These are phyloP conservation scores for Diaporthe amygdali DNA, from an alignment of 2,329 filamentous ascomycete species.

Conservation along the genomic window DNA sequence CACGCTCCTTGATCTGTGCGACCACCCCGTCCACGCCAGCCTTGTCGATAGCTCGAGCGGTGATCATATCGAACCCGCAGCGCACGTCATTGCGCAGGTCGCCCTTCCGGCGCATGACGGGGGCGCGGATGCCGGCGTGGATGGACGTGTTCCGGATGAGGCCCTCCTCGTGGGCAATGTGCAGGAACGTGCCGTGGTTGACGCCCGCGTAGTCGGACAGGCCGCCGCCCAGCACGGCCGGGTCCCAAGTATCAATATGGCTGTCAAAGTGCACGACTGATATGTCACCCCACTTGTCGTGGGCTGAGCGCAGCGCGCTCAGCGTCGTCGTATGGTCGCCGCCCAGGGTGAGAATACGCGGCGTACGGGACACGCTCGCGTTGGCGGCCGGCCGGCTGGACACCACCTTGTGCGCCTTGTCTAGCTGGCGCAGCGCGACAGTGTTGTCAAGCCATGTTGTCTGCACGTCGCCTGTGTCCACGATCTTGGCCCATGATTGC, in stretches of 20 bases:
- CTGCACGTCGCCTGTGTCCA: conserved; percentile 82
- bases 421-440: conserved; percentile 76
- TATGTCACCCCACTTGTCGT: conserved; percentile 61
- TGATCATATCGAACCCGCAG: conserved; percentile 64
- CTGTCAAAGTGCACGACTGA: conserved; percentile 70
- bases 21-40: conserved; percentile 70
- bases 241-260: conserved; percentile 77
- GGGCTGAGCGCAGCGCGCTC: conserved; percentile 64
- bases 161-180: conserved; percentile 65
- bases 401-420: conserved; percentile 62
- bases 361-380: conserved; percentile 45
- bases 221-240: conserved; percentile 57
- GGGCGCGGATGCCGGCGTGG: conserved; percentile 66
- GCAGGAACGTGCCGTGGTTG: conserved; percentile 67
- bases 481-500: conserved; percentile 44
- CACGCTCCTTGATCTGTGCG: conserved; percentile 62
- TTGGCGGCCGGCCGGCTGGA: conserved; percentile 43
- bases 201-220: conserved; percentile 60
- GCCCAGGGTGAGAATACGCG: conserved; percentile 65
- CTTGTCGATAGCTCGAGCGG: conserved; percentile 72
- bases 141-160: conserved; percentile 63
- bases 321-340: conserved; percentile 71
- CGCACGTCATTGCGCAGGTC: conserved; percentile 62
- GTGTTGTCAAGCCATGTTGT: conserved; percentile 79
- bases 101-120: conserved; percentile 47